phyloP scores from a whole-genome alignment of 108 stramenopile genomes.

The Seminavis robusta region DNA sequence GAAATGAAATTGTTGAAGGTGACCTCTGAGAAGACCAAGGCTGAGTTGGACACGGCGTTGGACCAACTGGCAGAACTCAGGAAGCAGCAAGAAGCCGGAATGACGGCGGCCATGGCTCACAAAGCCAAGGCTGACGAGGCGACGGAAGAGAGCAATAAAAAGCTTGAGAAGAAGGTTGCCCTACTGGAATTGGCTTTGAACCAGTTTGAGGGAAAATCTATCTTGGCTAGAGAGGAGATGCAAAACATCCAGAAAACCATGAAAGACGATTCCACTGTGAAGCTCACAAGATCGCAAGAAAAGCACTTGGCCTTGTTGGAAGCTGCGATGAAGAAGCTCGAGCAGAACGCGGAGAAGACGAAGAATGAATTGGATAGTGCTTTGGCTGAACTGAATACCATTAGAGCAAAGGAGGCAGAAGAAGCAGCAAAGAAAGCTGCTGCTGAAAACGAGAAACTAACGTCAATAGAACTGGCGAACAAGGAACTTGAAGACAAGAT shows the following conservation, averaged over 20 bases:
- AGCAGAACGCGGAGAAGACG: neutral
- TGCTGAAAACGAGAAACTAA: neutral
- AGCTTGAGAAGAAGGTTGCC: neutral
- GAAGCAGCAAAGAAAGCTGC: neutral
- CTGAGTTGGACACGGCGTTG: neutral
- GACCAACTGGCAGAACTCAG: constrained; percentile 2
- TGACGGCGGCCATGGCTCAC: neutral
- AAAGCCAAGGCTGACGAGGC: neutral
- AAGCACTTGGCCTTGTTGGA: too few relatives aligned
- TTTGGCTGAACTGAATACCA: too few relatives aligned
- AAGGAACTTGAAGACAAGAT: neutral
- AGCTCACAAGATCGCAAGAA: neutral
- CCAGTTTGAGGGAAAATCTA: neutral
- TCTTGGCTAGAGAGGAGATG: neutral
- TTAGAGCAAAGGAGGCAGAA: too few relatives aligned
- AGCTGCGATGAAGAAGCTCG: neutral
- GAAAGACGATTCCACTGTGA: neutral
- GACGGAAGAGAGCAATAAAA: constrained; percentile 1
- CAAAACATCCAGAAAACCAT: constrained; percentile 1
- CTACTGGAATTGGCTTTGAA: neutral
- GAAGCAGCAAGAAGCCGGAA: constrained; percentile 1
- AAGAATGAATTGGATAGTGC: constrained; percentile 1
- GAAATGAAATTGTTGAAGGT: constrained; percentile 1
- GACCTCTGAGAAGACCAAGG: neutral
- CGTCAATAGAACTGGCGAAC: neutral